phyloP scores from a whole-genome alignment of 140 eudicot species.

The Cichorium intybus region DNA sequence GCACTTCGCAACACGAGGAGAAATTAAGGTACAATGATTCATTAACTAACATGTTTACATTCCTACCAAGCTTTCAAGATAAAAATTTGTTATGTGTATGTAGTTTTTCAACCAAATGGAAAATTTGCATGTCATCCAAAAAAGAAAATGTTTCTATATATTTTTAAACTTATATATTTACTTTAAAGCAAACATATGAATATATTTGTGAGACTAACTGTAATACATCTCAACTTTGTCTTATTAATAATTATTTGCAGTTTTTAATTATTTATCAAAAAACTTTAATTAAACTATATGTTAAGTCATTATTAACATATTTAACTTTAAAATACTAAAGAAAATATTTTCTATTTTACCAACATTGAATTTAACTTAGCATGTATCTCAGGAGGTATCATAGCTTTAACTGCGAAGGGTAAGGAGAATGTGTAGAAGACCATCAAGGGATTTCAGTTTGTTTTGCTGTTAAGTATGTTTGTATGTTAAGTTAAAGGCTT shows the following conservation, averaged over 20 bases:
- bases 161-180: neutral
- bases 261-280: neutral
- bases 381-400: no score
- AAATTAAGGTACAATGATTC: neutral
- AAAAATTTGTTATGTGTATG: neutral
- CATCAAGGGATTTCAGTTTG: no score
- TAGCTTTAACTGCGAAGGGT: no score
- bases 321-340: neutral
- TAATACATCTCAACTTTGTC: neutral
- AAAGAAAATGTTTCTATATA: neutral
- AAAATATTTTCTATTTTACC: no score
- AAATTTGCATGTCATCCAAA: neutral
- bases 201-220: neutral
- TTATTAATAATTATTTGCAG: neutral
- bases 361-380: no score
- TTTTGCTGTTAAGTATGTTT: no score
- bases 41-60: neutral
- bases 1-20: neutral
- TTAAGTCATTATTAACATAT: neutral
- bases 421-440: no score
- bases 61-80: neutral
- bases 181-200: neutral
- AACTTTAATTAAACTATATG: no score
- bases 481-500: no score
- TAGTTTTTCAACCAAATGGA: neutral